Evolutionary conservation across 2,329 filamentous ascomycete species (phyloP).

Genomic region (Setomelanomma holmii): DNA sequence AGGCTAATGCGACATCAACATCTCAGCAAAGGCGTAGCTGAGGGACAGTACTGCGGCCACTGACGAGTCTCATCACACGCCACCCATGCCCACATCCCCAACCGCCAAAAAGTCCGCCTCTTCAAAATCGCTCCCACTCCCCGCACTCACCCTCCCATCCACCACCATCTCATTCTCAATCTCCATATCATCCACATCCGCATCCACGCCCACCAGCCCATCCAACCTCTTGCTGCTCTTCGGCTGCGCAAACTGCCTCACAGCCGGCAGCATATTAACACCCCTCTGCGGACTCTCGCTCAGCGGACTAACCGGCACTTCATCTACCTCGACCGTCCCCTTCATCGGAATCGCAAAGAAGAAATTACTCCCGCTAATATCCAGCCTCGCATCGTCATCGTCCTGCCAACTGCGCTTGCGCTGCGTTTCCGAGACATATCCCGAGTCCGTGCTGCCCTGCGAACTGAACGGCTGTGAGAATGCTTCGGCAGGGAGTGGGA

Average conservation of each 20-base stretch:
- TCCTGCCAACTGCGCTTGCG: slow-evolving; percentile 53
- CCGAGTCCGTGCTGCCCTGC: slow-evolving; percentile 37
- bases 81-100: slow-evolving; percentile 43
- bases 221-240: slow-evolving; percentile 24
- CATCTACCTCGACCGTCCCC: slow-evolving; percentile 35
- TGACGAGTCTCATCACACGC: too few relatives aligned
- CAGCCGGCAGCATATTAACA: slow-evolving; percentile 18
- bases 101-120: slow-evolving; percentile 67
- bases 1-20: too few relatives aligned
- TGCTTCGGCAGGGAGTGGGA: slow-evolving; percentile 42
- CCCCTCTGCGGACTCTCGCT: slow-evolving; percentile 33
- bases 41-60: too few relatives aligned
- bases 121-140: slow-evolving; percentile 65
- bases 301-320: slow-evolving; percentile 44
- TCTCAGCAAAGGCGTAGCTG: too few relatives aligned
- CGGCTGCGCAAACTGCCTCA: slow-evolving; percentile 41
- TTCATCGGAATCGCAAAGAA: slow-evolving; percentile 31
- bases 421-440: slow-evolving; percentile 32
- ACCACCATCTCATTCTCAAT: slow-evolving; percentile 38
- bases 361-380: slow-evolving; percentile 30
- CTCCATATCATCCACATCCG: slow-evolving; percentile 41
- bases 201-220: slow-evolving; percentile 17
- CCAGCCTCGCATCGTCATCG: slow-evolving; percentile 36
- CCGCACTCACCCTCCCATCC: slow-evolving; percentile 44
- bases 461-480: slow-evolving; percentile 45